Base-by-base conservation (phyloP, 805 yeast species). In the Saccharomyces eubayanus region DNA sequence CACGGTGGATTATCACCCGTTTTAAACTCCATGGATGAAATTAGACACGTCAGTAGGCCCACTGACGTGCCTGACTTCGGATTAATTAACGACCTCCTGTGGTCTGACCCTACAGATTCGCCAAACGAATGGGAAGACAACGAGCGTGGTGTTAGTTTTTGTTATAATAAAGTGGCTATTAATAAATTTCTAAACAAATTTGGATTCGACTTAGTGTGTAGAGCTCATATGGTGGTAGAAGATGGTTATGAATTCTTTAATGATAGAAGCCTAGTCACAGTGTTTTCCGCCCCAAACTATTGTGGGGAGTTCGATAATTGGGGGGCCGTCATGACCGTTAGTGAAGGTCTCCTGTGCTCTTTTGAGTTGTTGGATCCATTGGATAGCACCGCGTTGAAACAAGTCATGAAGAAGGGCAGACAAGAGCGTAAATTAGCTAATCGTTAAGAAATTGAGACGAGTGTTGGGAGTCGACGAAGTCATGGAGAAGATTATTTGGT, bases 241-340 rank as follows among this genome's bases (percentile, higher is more conserved):
- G 91, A 87, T 65, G 95, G 95, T 2, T 87, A 87, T 66, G 94
- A 87, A 65, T 87, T 87, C 66, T 87, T 84, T 67, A 83, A 83
- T 55, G 83, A 81, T 62, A 72, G 88, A 59, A 82, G 81, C 63
- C 72, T 87, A 53, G 92, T 87, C 1, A 87, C 94, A 0, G 82
- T 87, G 3, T 87, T 87, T 62, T 79, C 83, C 57, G 94, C 94
- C 6, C 94, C 94, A 2, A 87, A 87, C 64, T 87, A 73, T 46
- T 73, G 72, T 57, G 70, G 77, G 31, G 77, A 74, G 55, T 74
- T 74, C 49, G 75, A 89, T 67, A 89, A 89, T 63, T 89, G 96
- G 96, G 96, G 96, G 16, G 99, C 99, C 1, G 97, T 92, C 9
- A 92, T 92, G 98, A 83, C 94, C 59, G 97, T 92, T 14, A 81